Evolutionary conservation across 768 basidiomycete genomes (phyloP).

Genomic region (Amanita thiersii): DNA sequence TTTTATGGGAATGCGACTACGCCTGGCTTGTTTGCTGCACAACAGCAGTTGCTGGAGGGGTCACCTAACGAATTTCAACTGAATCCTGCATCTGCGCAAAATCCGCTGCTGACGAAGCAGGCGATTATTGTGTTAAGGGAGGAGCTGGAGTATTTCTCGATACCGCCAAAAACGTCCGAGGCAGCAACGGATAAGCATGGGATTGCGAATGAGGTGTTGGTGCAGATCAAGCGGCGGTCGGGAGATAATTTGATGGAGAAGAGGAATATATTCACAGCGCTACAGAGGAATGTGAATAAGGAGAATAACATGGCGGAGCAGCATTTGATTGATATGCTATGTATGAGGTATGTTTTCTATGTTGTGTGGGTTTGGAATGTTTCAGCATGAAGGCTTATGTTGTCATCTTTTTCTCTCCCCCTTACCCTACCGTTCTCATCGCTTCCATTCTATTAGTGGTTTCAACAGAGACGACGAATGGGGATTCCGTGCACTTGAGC

Average conservation of each 20-base stretch:
- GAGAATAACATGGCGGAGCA: constrained; percentile 99
- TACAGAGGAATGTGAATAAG: constrained; percentile 98
- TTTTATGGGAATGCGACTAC: constrained; percentile 82
- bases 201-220: constrained; percentile 67
- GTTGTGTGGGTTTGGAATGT: constrained; percentile 1
- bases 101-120: constrained; percentile 91
- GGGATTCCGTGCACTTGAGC: constrained; percentile 96
- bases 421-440: not conserved
- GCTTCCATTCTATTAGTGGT: constrained; percentile 46
- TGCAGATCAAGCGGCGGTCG: constrained; percentile 78
- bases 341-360: constrained; percentile 85
- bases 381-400: not conserved
- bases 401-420: not conserved
- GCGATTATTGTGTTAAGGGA: constrained; percentile 98
- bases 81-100: constrained; percentile 62
- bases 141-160: constrained; percentile 97
- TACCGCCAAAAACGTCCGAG: constrained; percentile 63
- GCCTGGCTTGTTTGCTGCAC: constrained; percentile 71
- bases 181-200: constrained; percentile 72
- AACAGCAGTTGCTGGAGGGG: constrained; percentile 71
- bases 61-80: constrained; percentile 45
- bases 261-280: constrained; percentile 90
- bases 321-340: constrained; percentile 99
- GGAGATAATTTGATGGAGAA: constrained; percentile 85
- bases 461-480: constrained; percentile 97